phyloP scores from a whole-genome alignment of 176 grass and related monocot genomes.

The Avena sativa region DNA sequence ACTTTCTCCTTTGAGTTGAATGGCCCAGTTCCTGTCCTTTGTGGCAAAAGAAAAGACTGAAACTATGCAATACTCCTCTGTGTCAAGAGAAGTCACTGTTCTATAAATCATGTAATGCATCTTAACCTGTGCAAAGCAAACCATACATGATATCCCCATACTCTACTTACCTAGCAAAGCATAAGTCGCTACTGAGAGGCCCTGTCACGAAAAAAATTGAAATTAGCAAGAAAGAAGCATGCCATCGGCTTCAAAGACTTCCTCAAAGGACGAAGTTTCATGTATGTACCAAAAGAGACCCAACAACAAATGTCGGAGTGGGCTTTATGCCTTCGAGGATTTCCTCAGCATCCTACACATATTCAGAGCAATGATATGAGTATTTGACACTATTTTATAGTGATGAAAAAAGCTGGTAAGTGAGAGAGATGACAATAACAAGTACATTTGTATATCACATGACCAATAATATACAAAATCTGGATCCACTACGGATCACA shows the following conservation, averaged over 20 bases:
- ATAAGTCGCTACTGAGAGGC: slow-evolving; percentile 69
- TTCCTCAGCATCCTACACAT: slow-evolving; percentile 83
- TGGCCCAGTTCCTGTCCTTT: not conserved
- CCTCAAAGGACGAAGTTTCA: not conserved
- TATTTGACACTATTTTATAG: not conserved
- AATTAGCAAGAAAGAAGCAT: slow-evolving; percentile 38
- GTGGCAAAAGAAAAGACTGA: not conserved
- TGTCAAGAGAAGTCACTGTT: not conserved
- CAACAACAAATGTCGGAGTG: slow-evolving; percentile 76
- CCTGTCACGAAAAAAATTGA: slow-evolving; percentile 58
- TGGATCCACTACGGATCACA: not conserved
- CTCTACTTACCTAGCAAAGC: slow-evolving; percentile 76
- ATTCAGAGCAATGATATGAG: slow-evolving; percentile 41
- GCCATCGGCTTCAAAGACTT: not conserved
- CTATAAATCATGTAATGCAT: slow-evolving; percentile 17
- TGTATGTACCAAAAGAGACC: slow-evolving; percentile 65
- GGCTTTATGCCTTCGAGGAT: slow-evolving; percentile 84
- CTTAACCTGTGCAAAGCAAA: not conserved
- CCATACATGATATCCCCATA: not conserved
- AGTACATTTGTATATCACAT: not conserved
- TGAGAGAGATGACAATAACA: slow-evolving; percentile 8
- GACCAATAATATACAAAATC: not conserved
- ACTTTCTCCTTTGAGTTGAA: not conserved
- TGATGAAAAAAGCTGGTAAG: not conserved
- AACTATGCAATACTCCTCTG: not conserved